Evolutionary conservation across 2,329 filamentous ascomycete genomes (phyloP).

Genomic region (Ascochyta viciae-villosae): DNA sequence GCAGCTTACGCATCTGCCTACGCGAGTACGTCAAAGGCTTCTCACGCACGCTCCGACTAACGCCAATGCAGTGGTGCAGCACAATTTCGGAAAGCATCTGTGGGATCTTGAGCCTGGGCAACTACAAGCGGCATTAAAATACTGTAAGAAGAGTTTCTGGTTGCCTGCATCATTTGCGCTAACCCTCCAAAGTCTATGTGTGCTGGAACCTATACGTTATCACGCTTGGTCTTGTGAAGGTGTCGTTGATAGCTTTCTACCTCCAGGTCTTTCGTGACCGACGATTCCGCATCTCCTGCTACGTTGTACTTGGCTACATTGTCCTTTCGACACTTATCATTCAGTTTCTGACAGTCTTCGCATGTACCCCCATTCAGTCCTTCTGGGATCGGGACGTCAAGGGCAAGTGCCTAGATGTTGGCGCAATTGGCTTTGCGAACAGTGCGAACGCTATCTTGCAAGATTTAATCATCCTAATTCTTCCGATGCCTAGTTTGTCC

Average conservation of each 20-base stretch:
- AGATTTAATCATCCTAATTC: conserved; percentile 32
- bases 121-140: conserved; percentile 4
- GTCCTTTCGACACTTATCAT: conserved; percentile 22
- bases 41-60: conserved; percentile 2
- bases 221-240: conserved; percentile 28
- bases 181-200: conserved; percentile 24
- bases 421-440: conserved; percentile 29
- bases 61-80: conserved; percentile 21
- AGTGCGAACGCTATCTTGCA: conserved; percentile 26
- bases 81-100: conserved; percentile 34
- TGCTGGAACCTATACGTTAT: conserved; percentile 27
- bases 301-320: conserved; percentile 21
- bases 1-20: conserved; percentile 29
- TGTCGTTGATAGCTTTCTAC: conserved; percentile 32
- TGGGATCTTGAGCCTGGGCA: conserved; percentile 10
- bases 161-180: background rate
- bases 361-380: conserved; percentile 26
- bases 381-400: conserved; percentile 36
- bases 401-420: conserved; percentile 30
- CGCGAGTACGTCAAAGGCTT: conserved; percentile 22
- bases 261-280: conserved; percentile 33
- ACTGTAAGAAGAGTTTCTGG: background rate
- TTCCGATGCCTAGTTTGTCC: conserved; percentile 27
- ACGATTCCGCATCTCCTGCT: conserved; percentile 23
- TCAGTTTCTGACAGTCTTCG: conserved; percentile 29